Evolutionary conservation across 306 rosid species (phyloP).

Genomic region (Prunus armeniaca): DNA sequence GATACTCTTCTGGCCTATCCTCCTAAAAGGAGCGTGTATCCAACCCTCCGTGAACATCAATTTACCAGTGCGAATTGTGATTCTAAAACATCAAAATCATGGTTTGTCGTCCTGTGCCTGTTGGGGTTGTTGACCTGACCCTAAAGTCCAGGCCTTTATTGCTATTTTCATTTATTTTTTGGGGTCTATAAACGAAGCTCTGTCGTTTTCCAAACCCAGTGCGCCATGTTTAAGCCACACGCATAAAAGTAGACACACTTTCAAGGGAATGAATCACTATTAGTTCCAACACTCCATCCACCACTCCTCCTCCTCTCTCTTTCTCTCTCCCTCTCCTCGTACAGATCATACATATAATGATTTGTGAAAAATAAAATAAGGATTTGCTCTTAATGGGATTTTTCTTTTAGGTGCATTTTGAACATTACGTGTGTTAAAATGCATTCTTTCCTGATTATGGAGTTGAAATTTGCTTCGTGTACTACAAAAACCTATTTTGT

Average conservation of each 20-base stretch:
- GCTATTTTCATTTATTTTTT: background rate
- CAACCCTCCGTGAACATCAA: too few relatives aligned
- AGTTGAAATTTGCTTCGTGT: conserved; percentile 1
- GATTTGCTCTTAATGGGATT: background rate
- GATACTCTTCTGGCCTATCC: background rate
- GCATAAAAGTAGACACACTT: background rate
- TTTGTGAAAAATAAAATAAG: too few relatives aligned
- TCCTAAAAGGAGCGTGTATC: background rate
- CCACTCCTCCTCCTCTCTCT: background rate
- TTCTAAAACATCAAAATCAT: background rate
- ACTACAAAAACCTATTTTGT: conserved; percentile 2
- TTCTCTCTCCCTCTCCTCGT: background rate
- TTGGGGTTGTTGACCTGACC: background rate
- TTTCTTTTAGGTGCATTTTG: too few relatives aligned
- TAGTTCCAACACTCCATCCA: background rate
- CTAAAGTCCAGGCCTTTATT: background rate
- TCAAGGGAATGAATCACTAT: background rate
- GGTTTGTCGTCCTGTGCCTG: background rate
- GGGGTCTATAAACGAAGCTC: background rate
- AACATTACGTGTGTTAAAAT: background rate
- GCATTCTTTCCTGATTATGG: background rate
- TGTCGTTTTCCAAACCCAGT: background rate
- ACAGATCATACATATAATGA: background rate
- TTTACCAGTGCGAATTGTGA: too few relatives aligned
- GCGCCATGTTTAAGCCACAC: conserved; percentile 8